These are phyloP conservation scores for Blastocystis sp. DNA, from an alignment of 352 stramenopile species.

Conservation along the genomic window DNA sequence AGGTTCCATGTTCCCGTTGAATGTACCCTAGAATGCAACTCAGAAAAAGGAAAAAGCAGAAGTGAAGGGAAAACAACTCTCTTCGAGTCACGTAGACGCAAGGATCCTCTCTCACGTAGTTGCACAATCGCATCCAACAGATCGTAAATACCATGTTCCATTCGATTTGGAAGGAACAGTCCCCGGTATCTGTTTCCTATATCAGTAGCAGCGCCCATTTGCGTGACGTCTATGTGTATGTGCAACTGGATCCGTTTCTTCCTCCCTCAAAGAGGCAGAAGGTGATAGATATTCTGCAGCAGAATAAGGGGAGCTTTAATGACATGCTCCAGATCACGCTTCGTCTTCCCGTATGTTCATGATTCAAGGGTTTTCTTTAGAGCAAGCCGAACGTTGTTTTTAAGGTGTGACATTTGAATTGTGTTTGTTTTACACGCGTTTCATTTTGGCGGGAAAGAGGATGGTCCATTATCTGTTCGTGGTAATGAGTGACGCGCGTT, in stretches of 20 bases:
- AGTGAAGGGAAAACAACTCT: background rate
- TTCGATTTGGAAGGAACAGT: slow-evolving; percentile 4
- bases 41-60: background rate
- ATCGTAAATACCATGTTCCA: slow-evolving; percentile 11
- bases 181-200: slow-evolving; percentile 10
- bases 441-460: slow-evolving; percentile 49
- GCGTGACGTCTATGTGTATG: slow-evolving; percentile 24
- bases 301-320: background rate
- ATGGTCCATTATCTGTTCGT: background rate
- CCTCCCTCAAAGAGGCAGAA: background rate
- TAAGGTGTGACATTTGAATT: background rate
- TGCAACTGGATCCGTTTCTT: background rate
- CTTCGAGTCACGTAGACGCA: background rate
- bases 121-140: slow-evolving; percentile 23
- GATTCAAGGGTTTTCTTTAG: background rate
- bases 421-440: slow-evolving; percentile 39
- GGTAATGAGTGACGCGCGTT: slow-evolving; percentile 4
- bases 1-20: too few species aligned
- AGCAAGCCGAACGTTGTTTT: slow-evolving; percentile 9
- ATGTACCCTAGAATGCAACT: too few species aligned
- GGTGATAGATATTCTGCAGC: background rate
- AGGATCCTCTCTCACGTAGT: background rate
- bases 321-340: background rate
- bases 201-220: background rate
- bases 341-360: background rate